Conservation (phyloP, 352 stramenopile species). For the Globisporangium camurandrum region DNA sequence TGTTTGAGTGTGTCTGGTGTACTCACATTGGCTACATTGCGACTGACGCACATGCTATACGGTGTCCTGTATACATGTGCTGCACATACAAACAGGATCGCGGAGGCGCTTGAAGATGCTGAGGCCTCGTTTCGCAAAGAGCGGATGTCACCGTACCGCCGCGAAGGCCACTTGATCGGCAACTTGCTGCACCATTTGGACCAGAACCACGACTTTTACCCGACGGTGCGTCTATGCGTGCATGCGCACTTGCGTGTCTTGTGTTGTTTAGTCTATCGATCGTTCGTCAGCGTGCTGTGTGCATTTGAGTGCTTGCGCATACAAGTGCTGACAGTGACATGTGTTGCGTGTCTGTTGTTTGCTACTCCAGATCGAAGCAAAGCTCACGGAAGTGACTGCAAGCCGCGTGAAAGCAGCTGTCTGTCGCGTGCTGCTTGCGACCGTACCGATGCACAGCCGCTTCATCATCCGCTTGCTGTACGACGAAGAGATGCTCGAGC, state of each 20-base stretch:
- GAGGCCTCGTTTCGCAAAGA: conserved; percentile 75
- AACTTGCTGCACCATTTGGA: conserved; percentile 73
- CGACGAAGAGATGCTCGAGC: conserved; percentile 74
- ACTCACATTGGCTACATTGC: background rate
- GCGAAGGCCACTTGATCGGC: conserved; percentile 76
- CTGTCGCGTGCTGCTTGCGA: conserved; percentile 68
- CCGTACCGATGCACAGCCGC: conserved; percentile 60
- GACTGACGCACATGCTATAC: background rate
- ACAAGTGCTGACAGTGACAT: no score
- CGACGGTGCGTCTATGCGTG: conserved; percentile 34
- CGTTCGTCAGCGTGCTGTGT: background rate
- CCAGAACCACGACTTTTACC: conserved; percentile 78
- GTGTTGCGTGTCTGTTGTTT: no score
- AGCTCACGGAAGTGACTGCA: conserved; percentile 47
- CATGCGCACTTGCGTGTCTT: background rate
- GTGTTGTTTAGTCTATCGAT: background rate
- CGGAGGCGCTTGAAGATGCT: conserved; percentile 68
- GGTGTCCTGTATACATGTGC: background rate
- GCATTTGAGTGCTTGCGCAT: no score
- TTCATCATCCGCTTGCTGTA: conserved; percentile 67
- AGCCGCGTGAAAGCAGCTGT: conserved; percentile 58
- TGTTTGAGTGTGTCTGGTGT: background rate
- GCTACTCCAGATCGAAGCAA: conserved; percentile 43
- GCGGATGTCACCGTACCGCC: conserved; percentile 53
- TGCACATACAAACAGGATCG: conserved; percentile 44